phyloP scores from a whole-genome alignment of 176 grass and related monocot species.

The Bolboschoenus planiculmis region DNA sequence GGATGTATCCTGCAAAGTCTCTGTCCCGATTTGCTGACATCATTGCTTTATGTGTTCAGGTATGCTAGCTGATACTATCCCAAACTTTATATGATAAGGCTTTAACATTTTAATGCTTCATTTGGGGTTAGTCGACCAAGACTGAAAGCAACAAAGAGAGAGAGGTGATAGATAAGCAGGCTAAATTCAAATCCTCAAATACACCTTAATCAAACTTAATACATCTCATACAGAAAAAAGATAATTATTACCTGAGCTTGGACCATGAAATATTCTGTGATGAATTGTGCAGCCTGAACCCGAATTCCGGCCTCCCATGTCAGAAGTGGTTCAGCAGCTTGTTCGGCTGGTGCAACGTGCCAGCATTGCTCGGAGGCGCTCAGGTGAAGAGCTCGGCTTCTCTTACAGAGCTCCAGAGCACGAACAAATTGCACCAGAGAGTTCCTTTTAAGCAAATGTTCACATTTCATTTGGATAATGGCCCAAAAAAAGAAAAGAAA shows the following conservation, averaged over 20 bases:
- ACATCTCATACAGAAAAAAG: neutral
- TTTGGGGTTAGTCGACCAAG: neutral
- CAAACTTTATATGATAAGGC: neutral
- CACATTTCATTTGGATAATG: neutral
- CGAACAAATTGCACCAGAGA: constrained; percentile 44
- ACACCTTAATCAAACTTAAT: neutral
- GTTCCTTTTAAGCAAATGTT: constrained; percentile 42
- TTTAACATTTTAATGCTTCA: neutral
- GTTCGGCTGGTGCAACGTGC: constrained; percentile 84
- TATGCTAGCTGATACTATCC: constrained; percentile 17
- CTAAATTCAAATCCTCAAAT: neutral
- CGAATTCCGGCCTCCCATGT: constrained; percentile 95
- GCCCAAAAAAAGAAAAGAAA: neutral
- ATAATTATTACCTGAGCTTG: neutral
- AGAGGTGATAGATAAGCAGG: neutral
- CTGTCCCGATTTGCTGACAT: constrained; percentile 93
- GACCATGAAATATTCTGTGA: neutral
- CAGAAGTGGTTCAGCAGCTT: constrained; percentile 92
- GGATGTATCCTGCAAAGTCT: constrained; percentile 98
- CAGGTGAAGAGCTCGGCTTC: constrained; percentile 86
- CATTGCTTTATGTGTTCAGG: constrained; percentile 94
- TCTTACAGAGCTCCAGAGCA: constrained; percentile 72
- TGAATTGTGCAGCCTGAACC: constrained; percentile 60
- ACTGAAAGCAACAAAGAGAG: neutral
- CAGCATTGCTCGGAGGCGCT: constrained; percentile 66